Percentiles rank a stretch among this genome's conserved stretches.
These are phyloP conservation scores for Paraphaeosphaeria sporulosa DNA, from an alignment of 2,329 filamentous ascomycete genomes.

Conservation along the genomic window DNA sequence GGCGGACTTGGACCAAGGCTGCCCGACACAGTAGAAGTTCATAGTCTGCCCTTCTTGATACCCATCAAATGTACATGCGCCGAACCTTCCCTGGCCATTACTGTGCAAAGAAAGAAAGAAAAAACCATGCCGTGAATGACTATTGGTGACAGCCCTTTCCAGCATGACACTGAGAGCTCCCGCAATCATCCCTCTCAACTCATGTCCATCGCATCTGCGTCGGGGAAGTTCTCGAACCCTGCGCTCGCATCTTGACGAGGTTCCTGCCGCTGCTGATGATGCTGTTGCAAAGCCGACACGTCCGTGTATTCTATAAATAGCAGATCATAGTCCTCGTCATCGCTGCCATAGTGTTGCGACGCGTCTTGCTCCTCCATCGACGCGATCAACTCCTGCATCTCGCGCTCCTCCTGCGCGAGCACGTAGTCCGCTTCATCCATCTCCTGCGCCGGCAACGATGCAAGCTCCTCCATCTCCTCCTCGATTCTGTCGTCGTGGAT, in stretches of 20 bases:
- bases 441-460: constrained; percentile 23
- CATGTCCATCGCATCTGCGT: constrained; percentile 50
- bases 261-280: constrained; percentile 24
- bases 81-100: constrained; percentile 6
- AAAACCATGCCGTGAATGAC: not conserved
- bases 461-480: constrained; percentile 31
- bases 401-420: constrained; percentile 52
- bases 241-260: constrained; percentile 2
- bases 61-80: constrained; percentile 28
- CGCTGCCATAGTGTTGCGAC: constrained; percentile 55
- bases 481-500: constrained; percentile 32
- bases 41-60: constrained; percentile 30
- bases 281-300: constrained; percentile 48
- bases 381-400: constrained; percentile 55
- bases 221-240: constrained; percentile 19
- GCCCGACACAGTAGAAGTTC: constrained; percentile 64
- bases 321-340: constrained; percentile 68
- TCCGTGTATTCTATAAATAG: constrained; percentile 71
- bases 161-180: not conserved
- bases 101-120: not conserved
- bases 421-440: constrained; percentile 50
- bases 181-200: constrained; percentile 31
- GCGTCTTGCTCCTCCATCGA: constrained; percentile 47
- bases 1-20: constrained; percentile 64
- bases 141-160: not conserved